These are phyloP conservation scores for Boletellus ananas DNA, from an alignment of 768 basidiomycete species.

Conservation along the genomic window DNA sequence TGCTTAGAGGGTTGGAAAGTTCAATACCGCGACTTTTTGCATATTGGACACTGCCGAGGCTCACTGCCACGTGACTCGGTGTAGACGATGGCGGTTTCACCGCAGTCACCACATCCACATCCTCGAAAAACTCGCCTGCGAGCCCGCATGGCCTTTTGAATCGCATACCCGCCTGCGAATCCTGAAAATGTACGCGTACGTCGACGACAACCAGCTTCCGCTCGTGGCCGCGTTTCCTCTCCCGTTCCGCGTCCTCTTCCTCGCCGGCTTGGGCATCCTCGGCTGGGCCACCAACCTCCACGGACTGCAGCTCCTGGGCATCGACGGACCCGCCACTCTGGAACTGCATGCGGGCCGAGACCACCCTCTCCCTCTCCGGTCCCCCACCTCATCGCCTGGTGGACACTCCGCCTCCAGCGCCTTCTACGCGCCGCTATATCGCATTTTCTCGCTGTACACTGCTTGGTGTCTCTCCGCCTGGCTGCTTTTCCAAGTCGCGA, in stretches of 20 bases:
- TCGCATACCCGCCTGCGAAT: too few species aligned
- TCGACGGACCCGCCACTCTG: constrained; percentile 72
- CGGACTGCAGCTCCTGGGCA: constrained; percentile 63
- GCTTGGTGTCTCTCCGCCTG: constrained; percentile 64
- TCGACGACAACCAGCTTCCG: constrained; percentile 31
- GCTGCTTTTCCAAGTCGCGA: constrained; percentile 60
- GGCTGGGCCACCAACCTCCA: constrained; percentile 95
- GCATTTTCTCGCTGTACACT: constrained; percentile 58
- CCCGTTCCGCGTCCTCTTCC: constrained; percentile 84
- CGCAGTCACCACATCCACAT: too few species aligned
- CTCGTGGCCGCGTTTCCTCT: constrained; percentile 71
- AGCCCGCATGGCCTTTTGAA: too few species aligned
- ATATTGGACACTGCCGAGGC: too few species aligned
- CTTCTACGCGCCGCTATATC: constrained; percentile 63
- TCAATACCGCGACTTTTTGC: too few species aligned
- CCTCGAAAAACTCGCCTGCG: too few species aligned
- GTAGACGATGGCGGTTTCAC: too few species aligned
- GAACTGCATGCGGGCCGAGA: constrained; percentile 42
- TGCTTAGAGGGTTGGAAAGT: too few species aligned
- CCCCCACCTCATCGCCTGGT: constrained; percentile 2
- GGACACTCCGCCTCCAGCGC: constrained; percentile 28
- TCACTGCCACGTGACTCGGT: too few species aligned
- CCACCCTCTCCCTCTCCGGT: constrained; percentile 18
- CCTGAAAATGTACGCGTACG: too few species aligned
- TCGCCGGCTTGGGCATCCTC: constrained; percentile 75